A percentile compares a stretch with the other conserved stretches of the same genome.
Conservation (phyloP, 495 filamentous ascomycete genomes). For the Astrothelium macrocarpum region DNA sequence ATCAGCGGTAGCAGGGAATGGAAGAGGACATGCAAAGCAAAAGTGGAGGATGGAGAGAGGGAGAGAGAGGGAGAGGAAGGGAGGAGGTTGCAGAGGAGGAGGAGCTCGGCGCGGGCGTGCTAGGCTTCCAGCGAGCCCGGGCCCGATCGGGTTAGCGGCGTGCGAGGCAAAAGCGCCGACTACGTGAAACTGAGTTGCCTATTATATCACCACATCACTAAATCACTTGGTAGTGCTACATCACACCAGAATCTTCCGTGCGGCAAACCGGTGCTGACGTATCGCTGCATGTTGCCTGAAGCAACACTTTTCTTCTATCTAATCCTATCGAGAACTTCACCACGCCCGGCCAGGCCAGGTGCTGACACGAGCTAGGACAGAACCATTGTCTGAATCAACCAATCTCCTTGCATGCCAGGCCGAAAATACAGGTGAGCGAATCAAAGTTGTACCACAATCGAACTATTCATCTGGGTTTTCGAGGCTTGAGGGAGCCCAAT, state of each 20-base stretch:
- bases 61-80: neutral
- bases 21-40: neutral
- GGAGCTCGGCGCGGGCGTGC: conserved; percentile 3
- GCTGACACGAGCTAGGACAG: neutral
- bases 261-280: neutral
- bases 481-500: neutral
- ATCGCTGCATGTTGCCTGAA: neutral
- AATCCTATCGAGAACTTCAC: too few species aligned
- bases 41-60: neutral
- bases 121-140: neutral
- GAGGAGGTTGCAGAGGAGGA: too few species aligned
- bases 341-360: neutral
- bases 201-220: neutral
- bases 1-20: neutral
- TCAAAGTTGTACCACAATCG: neutral
- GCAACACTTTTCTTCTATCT: neutral
- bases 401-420: neutral
- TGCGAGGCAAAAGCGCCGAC: neutral
- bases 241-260: neutral
- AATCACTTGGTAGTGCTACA: neutral
- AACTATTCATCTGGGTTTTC: neutral
- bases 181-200: neutral
- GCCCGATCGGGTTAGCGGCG: neutral
- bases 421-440: neutral
- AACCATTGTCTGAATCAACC: neutral